Evolutionary conservation across 2,329 filamentous ascomycete species (phyloP).

Genomic region (Claviceps sorghi): DNA sequence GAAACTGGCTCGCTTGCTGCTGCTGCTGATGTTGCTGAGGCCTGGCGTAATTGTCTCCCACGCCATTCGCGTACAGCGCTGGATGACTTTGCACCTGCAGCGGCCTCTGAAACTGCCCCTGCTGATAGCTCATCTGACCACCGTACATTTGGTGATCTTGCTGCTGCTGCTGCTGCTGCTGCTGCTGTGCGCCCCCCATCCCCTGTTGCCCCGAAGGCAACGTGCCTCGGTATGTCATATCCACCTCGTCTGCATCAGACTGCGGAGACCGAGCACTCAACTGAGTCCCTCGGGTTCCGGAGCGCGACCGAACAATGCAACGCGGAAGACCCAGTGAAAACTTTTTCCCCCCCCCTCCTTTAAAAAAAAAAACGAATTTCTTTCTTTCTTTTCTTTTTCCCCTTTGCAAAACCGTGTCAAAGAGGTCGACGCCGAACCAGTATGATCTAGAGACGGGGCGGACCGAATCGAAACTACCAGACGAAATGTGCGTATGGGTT

Average conservation of each 20-base stretch:
- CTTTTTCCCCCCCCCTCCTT: no score
- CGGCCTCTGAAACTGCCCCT: constrained; percentile 13
- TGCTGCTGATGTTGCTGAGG: constrained; percentile 8
- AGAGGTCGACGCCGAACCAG: background rate
- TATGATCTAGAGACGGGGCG: background rate
- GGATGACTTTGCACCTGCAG: constrained; percentile 11
- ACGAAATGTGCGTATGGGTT: background rate
- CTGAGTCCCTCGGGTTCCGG: no score
- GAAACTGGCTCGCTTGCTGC: constrained; percentile 8
- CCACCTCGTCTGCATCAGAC: constrained; percentile 11
- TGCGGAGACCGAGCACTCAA: background rate
- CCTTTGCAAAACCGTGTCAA: background rate
- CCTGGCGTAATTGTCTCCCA: constrained; percentile 9
- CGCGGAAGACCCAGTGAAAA: background rate
- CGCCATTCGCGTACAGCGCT: constrained; percentile 4
- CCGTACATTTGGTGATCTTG: constrained; percentile 11
- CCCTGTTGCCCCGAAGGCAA: constrained; percentile 16
- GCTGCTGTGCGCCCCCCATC: constrained; percentile 14
- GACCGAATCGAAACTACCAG: background rate
- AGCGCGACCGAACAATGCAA: background rate
- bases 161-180: constrained; percentile 5
- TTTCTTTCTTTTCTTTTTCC: no score
- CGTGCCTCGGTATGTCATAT: constrained; percentile 23
- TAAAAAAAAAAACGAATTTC: background rate
- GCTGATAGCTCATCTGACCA: constrained; percentile 12